phyloP scores from a whole-genome alignment of 257 asterid genomes.

The Plantago ovata region DNA sequence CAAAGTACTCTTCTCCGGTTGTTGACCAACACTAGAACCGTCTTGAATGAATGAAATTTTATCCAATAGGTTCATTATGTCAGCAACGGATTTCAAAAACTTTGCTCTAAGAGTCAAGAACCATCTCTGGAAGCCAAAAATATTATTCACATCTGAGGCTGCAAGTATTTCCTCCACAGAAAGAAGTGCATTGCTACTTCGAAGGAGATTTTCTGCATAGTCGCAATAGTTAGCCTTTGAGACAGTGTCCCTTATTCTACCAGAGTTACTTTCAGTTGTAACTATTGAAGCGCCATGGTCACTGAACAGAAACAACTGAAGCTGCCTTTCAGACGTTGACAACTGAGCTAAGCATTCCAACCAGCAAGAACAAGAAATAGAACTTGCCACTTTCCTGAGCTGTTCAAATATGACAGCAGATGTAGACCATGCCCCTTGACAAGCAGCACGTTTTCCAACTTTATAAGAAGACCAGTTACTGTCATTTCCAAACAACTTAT shows the following conservation, averaged over 20 bases:
- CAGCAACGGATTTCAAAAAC: conserved; percentile 42
- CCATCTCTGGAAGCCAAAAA: conserved; percentile 69
- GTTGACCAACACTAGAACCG: conserved; percentile 24
- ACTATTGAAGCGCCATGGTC: conserved; percentile 11
- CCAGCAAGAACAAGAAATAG: conserved; percentile 58
- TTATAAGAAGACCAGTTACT: conserved; percentile 64
- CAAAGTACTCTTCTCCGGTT: conserved; percentile 22
- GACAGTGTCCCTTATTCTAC: conserved; percentile 21
- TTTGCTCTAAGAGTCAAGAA: conserved; percentile 55
- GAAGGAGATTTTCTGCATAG: conserved; percentile 37
- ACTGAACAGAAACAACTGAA: conserved; percentile 36
- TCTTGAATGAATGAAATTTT: conserved; percentile 28
- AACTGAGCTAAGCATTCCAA: conserved; percentile 56
- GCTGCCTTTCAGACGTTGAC: conserved; percentile 56
- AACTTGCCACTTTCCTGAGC: conserved; percentile 39
- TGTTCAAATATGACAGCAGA: conserved; percentile 69
- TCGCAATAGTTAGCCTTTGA: conserved; percentile 19
- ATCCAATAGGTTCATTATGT: conserved; percentile 36
- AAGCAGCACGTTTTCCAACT: conserved; percentile 70
- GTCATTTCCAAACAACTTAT: conserved; percentile 37
- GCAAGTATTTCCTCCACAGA: conserved; percentile 44
- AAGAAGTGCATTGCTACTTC: conserved; percentile 35
- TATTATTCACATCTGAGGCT: conserved; percentile 33
- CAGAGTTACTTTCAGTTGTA: conserved; percentile 19
- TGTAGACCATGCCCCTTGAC: conserved; percentile 78